Percentiles rank a stretch among this genome's conserved stretches.
phyloP scores from a whole-genome alignment of 2,329 filamentous ascomycete genomes.

The Ophiostoma sp. region DNA sequence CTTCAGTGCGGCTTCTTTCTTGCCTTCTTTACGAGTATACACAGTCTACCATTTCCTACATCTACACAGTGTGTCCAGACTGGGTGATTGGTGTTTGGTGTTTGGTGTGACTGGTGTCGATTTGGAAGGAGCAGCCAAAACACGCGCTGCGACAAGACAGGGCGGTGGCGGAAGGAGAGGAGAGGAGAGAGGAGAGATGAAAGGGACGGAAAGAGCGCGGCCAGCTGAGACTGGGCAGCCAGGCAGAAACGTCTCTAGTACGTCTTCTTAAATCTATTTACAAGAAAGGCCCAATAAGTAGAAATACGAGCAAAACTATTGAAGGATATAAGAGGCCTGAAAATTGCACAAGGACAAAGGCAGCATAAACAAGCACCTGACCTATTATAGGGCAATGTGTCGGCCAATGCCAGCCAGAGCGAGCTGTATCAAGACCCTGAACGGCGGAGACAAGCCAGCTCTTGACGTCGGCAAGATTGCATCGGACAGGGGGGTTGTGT shows the following conservation, averaged over 20 bases:
- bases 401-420: background rate
- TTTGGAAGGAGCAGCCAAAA: background rate
- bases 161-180: background rate
- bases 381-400: background rate
- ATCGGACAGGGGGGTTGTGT: background rate
- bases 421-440: background rate
- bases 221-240: no score
- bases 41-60: background rate
- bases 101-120: background rate
- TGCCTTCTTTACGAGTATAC: slow-evolving; percentile 12
- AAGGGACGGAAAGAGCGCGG: no score
- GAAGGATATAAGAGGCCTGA: no score
- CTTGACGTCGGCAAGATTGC: background rate
- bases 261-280: no score
- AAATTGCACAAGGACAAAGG: background rate
- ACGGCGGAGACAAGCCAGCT: background rate
- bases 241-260: no score
- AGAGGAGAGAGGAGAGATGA: background rate
- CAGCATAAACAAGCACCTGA: background rate
- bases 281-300: no score
- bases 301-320: no score
- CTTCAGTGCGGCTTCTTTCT: background rate
- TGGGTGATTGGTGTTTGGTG: background rate
- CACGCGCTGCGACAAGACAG: slow-evolving; percentile 2
- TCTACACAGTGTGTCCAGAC: background rate